Evolutionary conservation across 257 asterid species (phyloP).

Genomic region (Ligustrum vulgare): DNA sequence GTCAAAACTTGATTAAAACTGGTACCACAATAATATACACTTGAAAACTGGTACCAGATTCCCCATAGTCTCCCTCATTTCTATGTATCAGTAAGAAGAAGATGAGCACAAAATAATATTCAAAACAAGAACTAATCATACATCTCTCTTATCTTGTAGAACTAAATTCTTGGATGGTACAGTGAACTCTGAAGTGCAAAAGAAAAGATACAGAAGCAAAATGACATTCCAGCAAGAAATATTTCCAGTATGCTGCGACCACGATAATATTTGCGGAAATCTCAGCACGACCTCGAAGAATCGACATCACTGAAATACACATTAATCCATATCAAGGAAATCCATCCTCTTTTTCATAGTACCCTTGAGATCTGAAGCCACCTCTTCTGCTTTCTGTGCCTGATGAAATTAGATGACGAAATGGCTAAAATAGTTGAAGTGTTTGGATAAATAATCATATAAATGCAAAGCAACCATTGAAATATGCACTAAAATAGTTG

Average conservation of each 20-base stretch:
- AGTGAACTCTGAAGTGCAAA: conserved; percentile 15
- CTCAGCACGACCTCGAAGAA: not conserved
- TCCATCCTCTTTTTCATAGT: conserved; percentile 92
- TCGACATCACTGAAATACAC: not conserved
- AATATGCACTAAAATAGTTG: not conserved
- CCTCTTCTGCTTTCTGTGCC: conserved; percentile 92
- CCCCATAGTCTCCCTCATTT: not conserved
- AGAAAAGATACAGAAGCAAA: conserved; percentile 2
- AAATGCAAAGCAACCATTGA: no score
- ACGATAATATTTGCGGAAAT: not conserved
- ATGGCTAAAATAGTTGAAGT: not conserved
- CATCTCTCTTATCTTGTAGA: conserved; percentile 13
- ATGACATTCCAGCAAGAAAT: not conserved
- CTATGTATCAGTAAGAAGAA: conserved; percentile 2
- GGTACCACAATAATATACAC: not conserved
- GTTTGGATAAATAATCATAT: not conserved
- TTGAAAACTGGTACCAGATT: not conserved
- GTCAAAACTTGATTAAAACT: no score
- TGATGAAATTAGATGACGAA: conserved; percentile 29
- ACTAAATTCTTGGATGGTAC: conserved; percentile 27
- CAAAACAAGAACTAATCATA: conserved; percentile 9
- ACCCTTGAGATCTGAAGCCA: conserved; percentile 86
- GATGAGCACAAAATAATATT: not conserved
- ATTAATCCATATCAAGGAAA: conserved; percentile 88
- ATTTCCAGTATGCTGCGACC: not conserved